phyloP scores from a whole-genome alignment of 192 early-diverging fungal genomes.

The Phlyctochytrium planicorne region DNA sequence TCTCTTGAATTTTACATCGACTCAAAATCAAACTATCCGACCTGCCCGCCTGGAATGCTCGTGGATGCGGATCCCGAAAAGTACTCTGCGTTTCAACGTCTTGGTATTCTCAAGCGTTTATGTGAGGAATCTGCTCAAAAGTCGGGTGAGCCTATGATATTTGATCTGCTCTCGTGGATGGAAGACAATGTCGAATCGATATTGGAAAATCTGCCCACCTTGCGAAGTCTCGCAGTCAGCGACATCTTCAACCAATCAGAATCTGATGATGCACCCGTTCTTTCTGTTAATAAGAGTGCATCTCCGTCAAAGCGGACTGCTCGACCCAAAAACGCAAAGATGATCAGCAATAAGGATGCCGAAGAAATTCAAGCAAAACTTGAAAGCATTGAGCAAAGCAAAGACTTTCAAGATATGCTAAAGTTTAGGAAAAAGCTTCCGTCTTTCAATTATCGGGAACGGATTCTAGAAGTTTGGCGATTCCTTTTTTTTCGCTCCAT shows the following conservation, averaged over 20 bases:
- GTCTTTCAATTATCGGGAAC: slow-evolving; percentile 54
- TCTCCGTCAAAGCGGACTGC: no score
- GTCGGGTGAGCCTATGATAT: slow-evolving; percentile 49
- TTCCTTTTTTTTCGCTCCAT: neutral
- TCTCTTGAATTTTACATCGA: neutral
- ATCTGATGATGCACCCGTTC: no score
- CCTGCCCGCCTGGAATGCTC: slow-evolving; percentile 61
- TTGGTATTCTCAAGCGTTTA: slow-evolving; percentile 31
- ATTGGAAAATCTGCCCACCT: slow-evolving; percentile 26
- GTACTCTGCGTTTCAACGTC: slow-evolving; percentile 68
- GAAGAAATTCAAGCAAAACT: neutral
- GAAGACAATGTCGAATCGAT: slow-evolving; percentile 32
- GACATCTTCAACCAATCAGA: slow-evolving; percentile 2
- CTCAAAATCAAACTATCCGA: slow-evolving; percentile 60
- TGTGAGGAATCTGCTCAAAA: slow-evolving; percentile 13
- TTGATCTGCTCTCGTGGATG: slow-evolving; percentile 36
- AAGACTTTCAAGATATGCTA: slow-evolving; percentile 36
- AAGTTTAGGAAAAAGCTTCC: slow-evolving; percentile 59
- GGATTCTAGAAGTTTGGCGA: slow-evolving; percentile 46
- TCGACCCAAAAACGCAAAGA: slow-evolving; percentile 11
- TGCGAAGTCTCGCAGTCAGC: neutral
- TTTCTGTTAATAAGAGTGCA: no score
- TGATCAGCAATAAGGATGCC: neutral
- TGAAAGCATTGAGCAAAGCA: neutral
- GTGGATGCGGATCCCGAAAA: slow-evolving; percentile 48